Percentiles rank a stretch among this genome's conserved stretches.
Conservation (phyloP, 331 rosid species). For the Quercus lobata region DNA sequence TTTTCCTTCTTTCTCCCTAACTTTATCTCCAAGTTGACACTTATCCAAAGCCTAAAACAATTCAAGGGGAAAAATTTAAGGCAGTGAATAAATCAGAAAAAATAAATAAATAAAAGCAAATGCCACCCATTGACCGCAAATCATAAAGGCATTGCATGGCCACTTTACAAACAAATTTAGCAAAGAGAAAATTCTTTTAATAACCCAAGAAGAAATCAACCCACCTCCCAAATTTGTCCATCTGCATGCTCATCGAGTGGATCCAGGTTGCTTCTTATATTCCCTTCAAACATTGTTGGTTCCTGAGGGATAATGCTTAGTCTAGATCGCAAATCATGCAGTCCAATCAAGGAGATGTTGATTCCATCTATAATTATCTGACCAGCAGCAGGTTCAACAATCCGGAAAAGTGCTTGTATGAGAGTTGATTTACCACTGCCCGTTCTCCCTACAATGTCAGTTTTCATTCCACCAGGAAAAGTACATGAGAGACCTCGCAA, state of each 20-base stretch:
- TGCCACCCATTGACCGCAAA: too few species aligned
- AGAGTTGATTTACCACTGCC: conserved; percentile 87
- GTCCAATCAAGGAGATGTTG: conserved; percentile 50
- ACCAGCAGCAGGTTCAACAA: conserved; percentile 67
- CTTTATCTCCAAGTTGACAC: too few species aligned
- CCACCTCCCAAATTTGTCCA: conserved; percentile 76
- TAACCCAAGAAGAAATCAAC: conserved; percentile 10
- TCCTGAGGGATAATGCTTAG: conserved; percentile 90
- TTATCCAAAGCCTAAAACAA: too few species aligned
- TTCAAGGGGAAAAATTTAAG: too few species aligned
- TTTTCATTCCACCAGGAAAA: conserved; percentile 62
- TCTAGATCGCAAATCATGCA: conserved; percentile 70
- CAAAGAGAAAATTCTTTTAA: background rate
- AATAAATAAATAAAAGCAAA: too few species aligned
- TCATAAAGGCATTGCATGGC: too few species aligned
- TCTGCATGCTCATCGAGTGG: conserved; percentile 49
- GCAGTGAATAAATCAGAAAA: too few species aligned
- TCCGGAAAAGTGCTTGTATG: conserved; percentile 54
- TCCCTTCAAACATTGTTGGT: conserved; percentile 93
- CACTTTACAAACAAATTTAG: too few species aligned
- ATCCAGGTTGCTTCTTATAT: conserved; percentile 71
- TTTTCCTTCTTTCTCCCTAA: too few species aligned
- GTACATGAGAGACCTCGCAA: conserved; percentile 72
- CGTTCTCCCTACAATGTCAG: conserved; percentile 91
- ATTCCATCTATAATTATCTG: conserved; percentile 54